Evolutionary conservation across 2,329 filamentous ascomycete genomes (phyloP), one percentile per base, ranked within the genome.

Genomic region (Neurospora sp.): DNA sequence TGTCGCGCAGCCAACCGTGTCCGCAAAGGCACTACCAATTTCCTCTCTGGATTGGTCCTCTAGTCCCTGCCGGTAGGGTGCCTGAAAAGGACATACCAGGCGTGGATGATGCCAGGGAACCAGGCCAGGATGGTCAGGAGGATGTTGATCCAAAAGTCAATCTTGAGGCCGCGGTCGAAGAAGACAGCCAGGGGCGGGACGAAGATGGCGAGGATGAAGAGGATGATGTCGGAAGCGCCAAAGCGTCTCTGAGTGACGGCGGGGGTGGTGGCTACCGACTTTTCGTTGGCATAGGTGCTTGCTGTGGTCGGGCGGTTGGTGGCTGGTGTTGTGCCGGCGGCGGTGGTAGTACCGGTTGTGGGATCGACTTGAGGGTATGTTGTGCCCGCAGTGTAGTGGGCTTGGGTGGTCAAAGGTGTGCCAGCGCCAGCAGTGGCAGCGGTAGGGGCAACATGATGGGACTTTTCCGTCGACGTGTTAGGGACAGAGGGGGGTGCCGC

Each of bases 111-210:
- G 81, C 91, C 89, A 67, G 88, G 88, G 77, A 91, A 86, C 81
- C 88, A 90, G 81, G 87, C 89, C 78, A 90, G 83, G 74, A 90
- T 86, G 73, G 89, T 92, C 81, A 92, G 83, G 77, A 92, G 85
- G 81, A 93, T 89, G 86, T 92, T 93, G 86, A 93, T 93, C 80
- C 91, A 84, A 78, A 93, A 84, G 78, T 93, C 91, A 75, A 88
- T 88, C 80, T 87, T 87, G 81, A 91, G 93, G 77, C 91, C 91
- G 75, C 89, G 87, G 87, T 93, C 91, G 73, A 93, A 88, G 87
- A 93, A 93, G 78, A 94, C 91, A 82, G 91, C 91, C 66, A 93
- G 82, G 77, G 91, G 91, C 70, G 91, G 91, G 70, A 93, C 86
- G 82, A 94, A 81, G 84, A 93, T 85, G 83, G 91, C 91, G 81